Conservation (phyloP, 768 basidiomycete species). For the Lanmaoa pseudosensibilis region DNA sequence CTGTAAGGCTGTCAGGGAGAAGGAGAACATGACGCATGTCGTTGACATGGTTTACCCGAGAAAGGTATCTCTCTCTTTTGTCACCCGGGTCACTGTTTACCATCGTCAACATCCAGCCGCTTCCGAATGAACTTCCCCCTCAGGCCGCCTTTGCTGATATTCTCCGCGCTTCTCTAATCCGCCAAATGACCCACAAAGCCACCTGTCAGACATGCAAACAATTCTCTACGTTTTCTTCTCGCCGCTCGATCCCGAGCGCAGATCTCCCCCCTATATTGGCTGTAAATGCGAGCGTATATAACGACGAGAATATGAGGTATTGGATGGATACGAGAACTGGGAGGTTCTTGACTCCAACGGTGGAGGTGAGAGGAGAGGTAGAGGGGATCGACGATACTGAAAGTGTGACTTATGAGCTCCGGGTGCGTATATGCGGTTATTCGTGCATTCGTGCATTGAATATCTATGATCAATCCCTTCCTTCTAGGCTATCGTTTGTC, state of each 20-base stretch:
- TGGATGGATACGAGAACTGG: constrained; percentile 63
- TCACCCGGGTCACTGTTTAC: neutral
- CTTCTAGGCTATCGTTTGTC: constrained; percentile 73
- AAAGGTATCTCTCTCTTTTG: constrained; percentile 49
- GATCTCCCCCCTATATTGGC: constrained; percentile 83
- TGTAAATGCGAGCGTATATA: constrained; percentile 80
- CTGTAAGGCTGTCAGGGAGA: constrained; percentile 70
- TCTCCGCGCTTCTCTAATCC: constrained; percentile 71
- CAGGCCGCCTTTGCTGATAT: constrained; percentile 62
- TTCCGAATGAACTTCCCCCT: constrained; percentile 38
- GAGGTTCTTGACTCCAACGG: constrained; percentile 56
- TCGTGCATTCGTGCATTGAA: no score
- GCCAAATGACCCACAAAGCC: constrained; percentile 83
- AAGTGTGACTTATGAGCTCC: constrained; percentile 63
- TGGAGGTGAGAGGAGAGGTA: constrained; percentile 59
- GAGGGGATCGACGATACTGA: constrained; percentile 58
- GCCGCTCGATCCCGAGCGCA: constrained; percentile 59
- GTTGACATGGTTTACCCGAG: constrained; percentile 87
- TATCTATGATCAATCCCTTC: neutral
- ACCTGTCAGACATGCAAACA: constrained; percentile 83
- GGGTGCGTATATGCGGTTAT: constrained; percentile 49
- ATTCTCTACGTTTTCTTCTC: constrained; percentile 68
- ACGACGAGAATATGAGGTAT: constrained; percentile 65
- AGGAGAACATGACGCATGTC: constrained; percentile 79
- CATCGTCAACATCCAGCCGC: constrained; percentile 24